Evolutionary conservation across 2,329 filamentous ascomycete species (phyloP), one percentile per base, ranked within the genome.

Genomic region (Fusarium sarcochroum): DNA sequence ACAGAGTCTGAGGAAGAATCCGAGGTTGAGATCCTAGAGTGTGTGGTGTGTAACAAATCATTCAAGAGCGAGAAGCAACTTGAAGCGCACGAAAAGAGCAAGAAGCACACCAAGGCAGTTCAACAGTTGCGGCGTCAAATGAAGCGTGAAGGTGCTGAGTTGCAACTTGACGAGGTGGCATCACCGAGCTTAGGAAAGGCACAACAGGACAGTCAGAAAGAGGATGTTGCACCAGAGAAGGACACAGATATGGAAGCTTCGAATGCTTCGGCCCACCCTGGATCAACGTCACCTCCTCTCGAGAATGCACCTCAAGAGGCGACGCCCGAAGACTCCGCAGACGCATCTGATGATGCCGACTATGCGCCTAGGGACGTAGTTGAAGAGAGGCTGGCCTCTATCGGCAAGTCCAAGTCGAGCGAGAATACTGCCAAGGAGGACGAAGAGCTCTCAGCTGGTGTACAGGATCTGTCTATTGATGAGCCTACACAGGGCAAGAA

Each of bases 11-110:
- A 86, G 32, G 83, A 81, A 14, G 86, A 87, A 25, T 84, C 83
- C 3, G 86, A 87, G 65, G 77, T 86, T 5, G 86, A 91, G 68
- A 81, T 89, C 30, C 87, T 93, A 53, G 90, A 90, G 72, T 98
- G 96, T 76, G 87, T 91, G 4, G 87, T 89, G 6, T 98, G 96
- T 79, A 87, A 89, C 69, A 93, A 92, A 69, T 86, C 81, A 0
- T 99, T 98, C 80, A 88, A 98, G 80, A 98, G 94, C 74, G 92
- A 97, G 76, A 94, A 93, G 69, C 95, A 98, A 76, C 94, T 92
- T 63, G 90, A 97, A 74, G 91, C 92, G 5, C 96, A 99, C 74
- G 94, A 98, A 81, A 93, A 91, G 81, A 98, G 95, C 84, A 99
- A 97, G 79, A 99, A 98, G 80, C 96, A 99, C 75, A 80, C 90